A percentile compares a stretch with the other conserved stretches of the same genome.
These are phyloP conservation scores for Phylloporus rhodoxanthus DNA, from an alignment of 768 basidiomycete species.

Conservation along the genomic window DNA sequence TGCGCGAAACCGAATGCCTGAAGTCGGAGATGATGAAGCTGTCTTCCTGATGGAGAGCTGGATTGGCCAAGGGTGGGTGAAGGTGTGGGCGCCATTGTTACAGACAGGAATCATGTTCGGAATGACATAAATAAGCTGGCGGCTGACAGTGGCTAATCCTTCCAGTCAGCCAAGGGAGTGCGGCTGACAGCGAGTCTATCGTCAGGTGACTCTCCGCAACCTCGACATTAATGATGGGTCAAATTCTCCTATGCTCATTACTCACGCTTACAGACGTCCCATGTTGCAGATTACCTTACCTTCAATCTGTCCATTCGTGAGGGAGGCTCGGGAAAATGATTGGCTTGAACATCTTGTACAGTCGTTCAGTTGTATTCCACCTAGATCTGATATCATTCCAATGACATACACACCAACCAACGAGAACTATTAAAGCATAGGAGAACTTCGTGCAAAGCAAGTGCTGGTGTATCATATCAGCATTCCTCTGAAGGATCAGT, in stretches of 20 bases:
- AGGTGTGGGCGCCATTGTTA: slow-evolving; percentile 21
- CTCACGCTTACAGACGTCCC: not conserved
- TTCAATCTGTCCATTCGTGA: not conserved
- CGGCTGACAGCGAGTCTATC: slow-evolving; percentile 16
- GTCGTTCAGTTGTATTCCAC: not conserved
- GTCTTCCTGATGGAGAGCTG: slow-evolving; percentile 4
- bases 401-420: not conserved
- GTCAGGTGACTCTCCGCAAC: not conserved
- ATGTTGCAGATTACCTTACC: not conserved
- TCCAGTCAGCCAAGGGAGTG: slow-evolving; percentile 14
- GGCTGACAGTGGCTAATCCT: slow-evolving; percentile 18
- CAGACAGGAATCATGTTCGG: not conserved
- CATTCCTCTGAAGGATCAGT: slow-evolving; percentile 39
- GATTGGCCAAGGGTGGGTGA: slow-evolving; percentile 3
- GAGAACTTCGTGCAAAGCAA: too few relatives aligned
- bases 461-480: slow-evolving; percentile 9
- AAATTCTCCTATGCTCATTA: not conserved
- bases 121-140: slow-evolving; percentile 23
- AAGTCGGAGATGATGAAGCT: slow-evolving; percentile 13
- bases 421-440: not conserved
- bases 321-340: not conserved
- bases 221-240: not conserved
- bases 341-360: not conserved
- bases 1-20: slow-evolving; percentile 6
- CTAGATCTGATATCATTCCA: not conserved